Evolutionary conservation across 169 alveolate genomes (phyloP).

Genomic region (Condylostoma magnum): DNA sequence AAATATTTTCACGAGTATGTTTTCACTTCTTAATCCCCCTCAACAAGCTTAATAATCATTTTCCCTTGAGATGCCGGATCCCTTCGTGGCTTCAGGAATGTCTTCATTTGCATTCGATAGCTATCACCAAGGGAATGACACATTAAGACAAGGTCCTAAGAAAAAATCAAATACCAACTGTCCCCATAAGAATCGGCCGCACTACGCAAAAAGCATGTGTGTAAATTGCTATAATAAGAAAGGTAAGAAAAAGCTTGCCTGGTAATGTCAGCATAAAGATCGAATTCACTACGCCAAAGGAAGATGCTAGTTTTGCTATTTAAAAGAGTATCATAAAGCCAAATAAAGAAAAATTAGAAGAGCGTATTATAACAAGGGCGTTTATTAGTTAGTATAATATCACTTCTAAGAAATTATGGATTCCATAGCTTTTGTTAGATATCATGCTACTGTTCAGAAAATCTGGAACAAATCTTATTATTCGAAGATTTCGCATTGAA

Average conservation of each 20-base stretch:
- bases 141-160: not conserved
- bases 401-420: too few species aligned
- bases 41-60: not conserved
- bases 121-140: not conserved
- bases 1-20: too few species aligned
- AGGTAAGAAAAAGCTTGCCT: slow-evolving; percentile 67
- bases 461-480: too few species aligned
- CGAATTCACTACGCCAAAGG: slow-evolving; percentile 20
- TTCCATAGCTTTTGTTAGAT: too few species aligned
- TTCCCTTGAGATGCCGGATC: not conserved
- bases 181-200: slow-evolving; percentile 67
- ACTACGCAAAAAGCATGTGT: slow-evolving; percentile 83
- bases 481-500: too few species aligned
- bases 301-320: slow-evolving; percentile 3
- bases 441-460: too few species aligned
- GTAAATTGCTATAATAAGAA: slow-evolving; percentile 69
- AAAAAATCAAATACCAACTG: slow-evolving; percentile 30
- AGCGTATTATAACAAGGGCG: too few species aligned
- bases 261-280: slow-evolving; percentile 55
- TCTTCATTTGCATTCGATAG: not conserved
- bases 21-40: not conserved
- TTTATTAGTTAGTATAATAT: too few species aligned
- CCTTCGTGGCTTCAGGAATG: not conserved
- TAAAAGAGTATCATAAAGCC: not conserved
- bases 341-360: too few species aligned